A percentile compares a stretch with the other conserved stretches of the same genome.
Evolutionary conservation across 2,329 filamentous ascomycete genomes (phyloP).

Genomic region (Epichloe coenophiala): DNA sequence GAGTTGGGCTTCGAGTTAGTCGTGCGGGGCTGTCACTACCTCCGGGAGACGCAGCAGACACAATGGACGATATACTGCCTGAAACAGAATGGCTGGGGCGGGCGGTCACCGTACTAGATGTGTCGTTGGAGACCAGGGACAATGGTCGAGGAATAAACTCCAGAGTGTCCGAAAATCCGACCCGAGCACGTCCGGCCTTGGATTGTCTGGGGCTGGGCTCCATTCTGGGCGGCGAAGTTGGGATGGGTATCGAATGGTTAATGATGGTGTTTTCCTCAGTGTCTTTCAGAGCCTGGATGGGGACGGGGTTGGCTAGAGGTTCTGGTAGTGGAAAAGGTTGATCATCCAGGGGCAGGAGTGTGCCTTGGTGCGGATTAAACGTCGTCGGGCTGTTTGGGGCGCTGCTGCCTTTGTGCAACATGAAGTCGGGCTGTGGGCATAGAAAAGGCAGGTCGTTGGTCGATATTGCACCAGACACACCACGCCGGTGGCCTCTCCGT

Average conservation of each 20-base stretch:
- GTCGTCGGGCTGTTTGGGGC: constrained; percentile 49
- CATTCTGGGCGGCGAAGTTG: constrained; percentile 3
- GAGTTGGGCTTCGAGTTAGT: constrained; percentile 26
- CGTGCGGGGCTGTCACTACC: constrained; percentile 26
- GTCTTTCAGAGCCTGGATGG: not conserved
- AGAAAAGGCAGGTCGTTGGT: constrained; percentile 69
- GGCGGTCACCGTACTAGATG: constrained; percentile 61
- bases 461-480: constrained; percentile 63
- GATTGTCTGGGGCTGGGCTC: constrained; percentile 12
- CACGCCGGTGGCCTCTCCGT: constrained; percentile 57
- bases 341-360: constrained; percentile 12
- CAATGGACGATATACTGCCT: constrained; percentile 66
- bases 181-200: constrained; percentile 42
- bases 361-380: constrained; percentile 18
- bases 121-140: constrained; percentile 74
- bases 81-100: constrained; percentile 59
- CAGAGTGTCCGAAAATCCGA: constrained; percentile 73
- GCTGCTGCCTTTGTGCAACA: constrained; percentile 43
- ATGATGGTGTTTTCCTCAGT: not conserved
- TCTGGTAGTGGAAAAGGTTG: constrained; percentile 5
- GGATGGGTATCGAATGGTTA: constrained; percentile 3
- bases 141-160: constrained; percentile 74
- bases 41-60: constrained; percentile 40
- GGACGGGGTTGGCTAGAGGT: not conserved
- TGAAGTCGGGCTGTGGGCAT: constrained; percentile 39